A percentile compares a stretch with the other conserved stretches of the same genome.
Evolutionary conservation across 164 flowering plant species (phyloP).

Genomic region (Umbilicus rupestris): DNA sequence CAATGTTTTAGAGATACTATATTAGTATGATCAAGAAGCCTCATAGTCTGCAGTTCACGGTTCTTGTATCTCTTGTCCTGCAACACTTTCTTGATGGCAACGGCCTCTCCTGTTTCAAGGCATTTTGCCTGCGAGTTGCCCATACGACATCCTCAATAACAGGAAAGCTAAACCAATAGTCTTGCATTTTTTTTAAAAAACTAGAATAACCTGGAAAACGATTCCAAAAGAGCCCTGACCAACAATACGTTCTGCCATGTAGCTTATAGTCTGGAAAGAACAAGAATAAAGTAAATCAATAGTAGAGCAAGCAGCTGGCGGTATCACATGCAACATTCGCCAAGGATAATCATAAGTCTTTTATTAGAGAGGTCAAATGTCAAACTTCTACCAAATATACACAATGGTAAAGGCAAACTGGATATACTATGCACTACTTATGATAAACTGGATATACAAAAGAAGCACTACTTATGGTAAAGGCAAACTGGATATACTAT

Average conservation of each 20-base stretch:
- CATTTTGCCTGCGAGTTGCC: conserved; percentile 52
- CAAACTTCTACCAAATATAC: no score
- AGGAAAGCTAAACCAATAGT: background rate
- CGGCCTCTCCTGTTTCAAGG: conserved; percentile 61
- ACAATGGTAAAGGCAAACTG: background rate
- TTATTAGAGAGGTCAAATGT: background rate
- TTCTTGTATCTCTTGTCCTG: conserved; percentile 61
- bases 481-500: no score
- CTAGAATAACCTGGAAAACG: conserved; percentile 53
- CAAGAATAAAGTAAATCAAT: background rate
- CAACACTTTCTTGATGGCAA: conserved; percentile 60
- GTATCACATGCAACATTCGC: background rate
- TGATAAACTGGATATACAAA: no score
- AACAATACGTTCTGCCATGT: conserved; percentile 77
- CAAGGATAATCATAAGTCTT: background rate
- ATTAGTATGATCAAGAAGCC: conserved; percentile 60
- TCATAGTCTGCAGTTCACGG: conserved; percentile 60
- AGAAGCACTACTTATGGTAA: no score
- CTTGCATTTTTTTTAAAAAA: background rate
- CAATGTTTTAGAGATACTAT: conserved; percentile 58
- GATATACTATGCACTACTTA: background rate
- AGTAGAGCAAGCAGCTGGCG: background rate
- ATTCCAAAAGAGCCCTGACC: conserved; percentile 73
- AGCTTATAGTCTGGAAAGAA: conserved; percentile 47
- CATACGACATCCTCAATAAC: background rate